Conservation (phyloP, 2,329 filamentous ascomycete genomes). For the Fusarium pseudocircinatum region DNA sequence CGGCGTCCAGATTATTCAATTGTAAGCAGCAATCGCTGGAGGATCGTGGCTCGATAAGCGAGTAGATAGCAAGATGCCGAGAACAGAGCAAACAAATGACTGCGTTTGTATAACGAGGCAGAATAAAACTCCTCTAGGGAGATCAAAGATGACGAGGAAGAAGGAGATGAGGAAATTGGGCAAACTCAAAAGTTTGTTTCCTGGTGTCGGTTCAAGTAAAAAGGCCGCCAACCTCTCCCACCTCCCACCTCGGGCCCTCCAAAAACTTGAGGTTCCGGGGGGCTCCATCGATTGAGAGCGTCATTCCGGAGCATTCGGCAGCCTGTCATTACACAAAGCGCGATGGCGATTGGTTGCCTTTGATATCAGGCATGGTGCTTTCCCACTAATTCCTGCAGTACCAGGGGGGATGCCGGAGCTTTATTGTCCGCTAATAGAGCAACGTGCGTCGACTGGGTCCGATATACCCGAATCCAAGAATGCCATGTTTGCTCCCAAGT, state of each 20-base stretch:
- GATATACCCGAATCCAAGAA: constrained; percentile 25
- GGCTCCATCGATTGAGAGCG: constrained; percentile 17
- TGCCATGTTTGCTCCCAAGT: constrained; percentile 3
- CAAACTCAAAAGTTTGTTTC: constrained; percentile 11
- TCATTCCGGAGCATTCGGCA: constrained; percentile 37
- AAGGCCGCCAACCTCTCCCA: constrained; percentile 1
- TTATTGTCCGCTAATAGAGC: constrained; percentile 31
- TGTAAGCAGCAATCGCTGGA: background rate
- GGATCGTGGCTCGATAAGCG: constrained; percentile 31
- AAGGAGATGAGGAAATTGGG: constrained; percentile 1
- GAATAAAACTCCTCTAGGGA: constrained; percentile 20
- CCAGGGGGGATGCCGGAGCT: constrained; percentile 5
- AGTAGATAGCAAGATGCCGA: background rate
- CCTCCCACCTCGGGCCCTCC: background rate
- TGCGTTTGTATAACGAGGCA: background rate
- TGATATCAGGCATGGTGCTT: background rate
- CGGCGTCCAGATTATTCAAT: constrained; percentile 15
- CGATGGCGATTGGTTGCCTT: constrained; percentile 9
- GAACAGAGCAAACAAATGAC: constrained; percentile 39
- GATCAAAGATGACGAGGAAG: background rate
- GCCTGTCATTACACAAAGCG: constrained; percentile 21
- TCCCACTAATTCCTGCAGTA: constrained; percentile 9
- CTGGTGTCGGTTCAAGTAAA: constrained; percentile 12
- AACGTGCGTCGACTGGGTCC: constrained; percentile 17
- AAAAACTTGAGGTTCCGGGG: constrained; percentile 8